Evolutionary conservation across 441 rosid species (phyloP), one percentile per base, ranked within the genome.

Genomic region (Sinapis alba): DNA sequence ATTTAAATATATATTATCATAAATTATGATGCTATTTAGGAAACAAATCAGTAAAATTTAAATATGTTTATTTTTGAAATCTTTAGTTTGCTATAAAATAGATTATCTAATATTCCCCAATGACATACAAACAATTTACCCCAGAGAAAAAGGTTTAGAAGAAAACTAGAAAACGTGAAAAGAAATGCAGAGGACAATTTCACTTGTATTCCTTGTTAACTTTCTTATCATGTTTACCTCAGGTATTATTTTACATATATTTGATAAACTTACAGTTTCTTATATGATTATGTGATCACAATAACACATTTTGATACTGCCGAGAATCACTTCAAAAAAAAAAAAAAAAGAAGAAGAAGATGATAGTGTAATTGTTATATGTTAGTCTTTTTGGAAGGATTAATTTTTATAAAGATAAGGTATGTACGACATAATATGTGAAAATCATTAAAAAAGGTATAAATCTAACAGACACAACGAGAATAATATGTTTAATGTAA

Each of bases 211-310:
- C 13, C 13, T 68, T 41, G 58, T 20, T 69, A 53, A 30, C 47
- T 54, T 69, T 20, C 36, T 76, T 20, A 36, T 76, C 65, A 62
- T 76, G 0, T 28, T 62, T 38, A 11, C 50, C n/a, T 69, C 60
- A 62, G 74, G 79, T 75, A 69, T 60, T 12, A 1, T 15, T 20
- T 20, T 41, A 18, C 15, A 1, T 11, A 47, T 36, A 43, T 65
- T 65, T 6, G 9, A 45, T n/a, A 59, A 43, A n/a, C 51, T 34
- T 20, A 9, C 8, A 18, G n/a, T 65, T 36, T 10, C 7, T 19
- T 19, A 34, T 64, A 51, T 28, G 9, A 5, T 9, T 24, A 5
- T 23, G 16, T 13, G 24, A 56, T 54, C 21, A 54, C 9, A 23
- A 64, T 11, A 64, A 63, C 18, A 62, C 34, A 5, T 62, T 34